These are phyloP conservation scores for Alloascoidea africana DNA, from an alignment of 805 yeast species.

Conservation along the genomic window DNA sequence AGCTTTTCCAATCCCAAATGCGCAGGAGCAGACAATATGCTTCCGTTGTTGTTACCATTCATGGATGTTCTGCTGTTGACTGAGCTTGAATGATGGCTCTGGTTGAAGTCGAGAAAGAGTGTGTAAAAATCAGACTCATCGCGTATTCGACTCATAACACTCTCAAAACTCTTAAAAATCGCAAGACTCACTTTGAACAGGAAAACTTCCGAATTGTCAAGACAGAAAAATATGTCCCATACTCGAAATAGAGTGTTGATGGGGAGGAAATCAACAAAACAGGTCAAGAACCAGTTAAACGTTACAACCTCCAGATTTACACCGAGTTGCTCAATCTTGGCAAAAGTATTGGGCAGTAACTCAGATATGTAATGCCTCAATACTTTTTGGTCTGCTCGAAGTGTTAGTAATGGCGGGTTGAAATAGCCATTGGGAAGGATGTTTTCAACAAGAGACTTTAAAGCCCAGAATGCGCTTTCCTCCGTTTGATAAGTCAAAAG, in stretches of 20 bases:
- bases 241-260: conserved; percentile 34
- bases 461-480: conserved; percentile 40
- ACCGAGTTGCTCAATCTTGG: conserved; percentile 18
- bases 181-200: conserved; percentile 21
- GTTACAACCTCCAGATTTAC: conserved; percentile 35
- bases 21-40: too few relatives aligned
- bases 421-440: conserved; percentile 30
- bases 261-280: conserved; percentile 36
- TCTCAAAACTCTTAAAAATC: conserved; percentile 22
- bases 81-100: not conserved
- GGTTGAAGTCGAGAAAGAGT: not conserved
- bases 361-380: conserved; percentile 20
- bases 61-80: not conserved
- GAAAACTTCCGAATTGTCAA: conserved; percentile 22
- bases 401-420: conserved; percentile 17
- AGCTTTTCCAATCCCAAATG: not conserved
- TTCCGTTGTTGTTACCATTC: not conserved
- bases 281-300: conserved; percentile 40
- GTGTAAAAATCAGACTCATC: conserved; percentile 19
- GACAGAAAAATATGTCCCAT: conserved; percentile 32
- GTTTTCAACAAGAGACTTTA: conserved; percentile 31
- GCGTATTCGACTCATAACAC: conserved; percentile 14
- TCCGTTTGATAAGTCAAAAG: conserved; percentile 27
- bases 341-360: conserved; percentile 23
- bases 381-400: conserved; percentile 25